A percentile compares a stretch with the other conserved stretches of the same genome.
Evolutionary conservation across 345 rosid species (phyloP).

Genomic region (Syzygium jambos): DNA sequence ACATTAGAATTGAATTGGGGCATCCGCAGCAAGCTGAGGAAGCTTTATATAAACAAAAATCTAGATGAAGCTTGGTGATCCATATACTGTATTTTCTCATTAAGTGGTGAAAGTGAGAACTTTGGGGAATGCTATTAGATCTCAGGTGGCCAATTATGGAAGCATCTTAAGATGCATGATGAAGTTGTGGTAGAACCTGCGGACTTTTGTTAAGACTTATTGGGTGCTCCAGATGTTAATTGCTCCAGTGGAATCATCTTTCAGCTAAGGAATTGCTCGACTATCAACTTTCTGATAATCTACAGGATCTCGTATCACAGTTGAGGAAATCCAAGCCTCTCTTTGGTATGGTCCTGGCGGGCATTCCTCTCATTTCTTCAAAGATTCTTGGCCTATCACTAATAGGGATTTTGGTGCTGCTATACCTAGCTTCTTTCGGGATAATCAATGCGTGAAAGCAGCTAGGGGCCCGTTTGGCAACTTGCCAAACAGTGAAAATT

Average conservation of each 20-base stretch:
- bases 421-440: background rate
- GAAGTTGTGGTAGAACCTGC: background rate
- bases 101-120: background rate
- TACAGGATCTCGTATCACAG: background rate
- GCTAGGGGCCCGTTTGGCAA: too few relatives aligned
- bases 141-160: background rate
- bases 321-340: background rate
- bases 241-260: background rate
- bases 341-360: background rate
- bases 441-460: background rate
- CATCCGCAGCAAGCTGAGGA: background rate
- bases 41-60: background rate
- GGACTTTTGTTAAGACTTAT: background rate
- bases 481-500: too few relatives aligned
- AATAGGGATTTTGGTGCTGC: background rate
- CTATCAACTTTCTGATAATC: background rate
- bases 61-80: background rate
- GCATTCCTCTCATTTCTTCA: background rate
- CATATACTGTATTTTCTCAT: background rate
- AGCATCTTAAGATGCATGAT: background rate
- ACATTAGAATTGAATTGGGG: background rate
- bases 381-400: background rate
- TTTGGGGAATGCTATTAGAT: background rate
- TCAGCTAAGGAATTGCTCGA: background rate
- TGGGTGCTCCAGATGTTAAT: background rate